Evolutionary conservation across 2,329 filamentous ascomycete genomes (phyloP).

Genomic region (Neurospora sp.): DNA sequence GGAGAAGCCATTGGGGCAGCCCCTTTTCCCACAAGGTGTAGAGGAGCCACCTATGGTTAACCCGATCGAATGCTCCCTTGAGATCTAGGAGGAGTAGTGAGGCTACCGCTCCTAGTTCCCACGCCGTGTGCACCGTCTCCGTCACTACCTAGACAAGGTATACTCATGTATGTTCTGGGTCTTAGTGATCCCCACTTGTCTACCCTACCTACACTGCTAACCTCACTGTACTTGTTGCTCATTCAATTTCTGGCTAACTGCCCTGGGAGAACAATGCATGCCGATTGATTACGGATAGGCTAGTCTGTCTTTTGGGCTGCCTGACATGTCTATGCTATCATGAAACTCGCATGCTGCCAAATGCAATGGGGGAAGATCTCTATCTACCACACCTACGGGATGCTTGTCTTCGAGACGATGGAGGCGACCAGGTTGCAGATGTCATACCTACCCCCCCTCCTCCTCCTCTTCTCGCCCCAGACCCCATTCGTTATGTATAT

Average conservation of each 20-base stretch:
- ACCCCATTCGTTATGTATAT: constrained; percentile 8
- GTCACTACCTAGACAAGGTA: too few species aligned
- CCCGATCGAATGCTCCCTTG: too few species aligned
- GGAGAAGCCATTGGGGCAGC: too few species aligned
- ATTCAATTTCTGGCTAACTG: background rate
- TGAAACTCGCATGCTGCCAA: constrained; percentile 6
- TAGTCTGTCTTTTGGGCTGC: background rate
- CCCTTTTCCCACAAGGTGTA: too few species aligned
- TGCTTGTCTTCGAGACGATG: background rate
- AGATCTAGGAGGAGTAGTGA: too few species aligned
- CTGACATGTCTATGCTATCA: background rate
- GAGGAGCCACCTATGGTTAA: too few species aligned
- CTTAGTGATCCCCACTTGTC: background rate
- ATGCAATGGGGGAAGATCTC: constrained; percentile 10
- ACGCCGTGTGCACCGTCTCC: too few species aligned
- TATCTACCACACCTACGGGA: constrained; percentile 2
- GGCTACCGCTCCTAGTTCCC: too few species aligned
- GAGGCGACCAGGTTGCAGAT: background rate
- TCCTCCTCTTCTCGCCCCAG: background rate
- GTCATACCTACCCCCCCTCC: background rate
- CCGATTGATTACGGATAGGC: background rate
- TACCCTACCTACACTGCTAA: background rate
- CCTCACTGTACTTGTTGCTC: background rate
- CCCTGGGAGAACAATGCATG: background rate
- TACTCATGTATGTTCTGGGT: background rate